Evolutionary conservation across 1,284 basidiomycete species (phyloP).

Genomic region (Boletellus dicymbophilus): DNA sequence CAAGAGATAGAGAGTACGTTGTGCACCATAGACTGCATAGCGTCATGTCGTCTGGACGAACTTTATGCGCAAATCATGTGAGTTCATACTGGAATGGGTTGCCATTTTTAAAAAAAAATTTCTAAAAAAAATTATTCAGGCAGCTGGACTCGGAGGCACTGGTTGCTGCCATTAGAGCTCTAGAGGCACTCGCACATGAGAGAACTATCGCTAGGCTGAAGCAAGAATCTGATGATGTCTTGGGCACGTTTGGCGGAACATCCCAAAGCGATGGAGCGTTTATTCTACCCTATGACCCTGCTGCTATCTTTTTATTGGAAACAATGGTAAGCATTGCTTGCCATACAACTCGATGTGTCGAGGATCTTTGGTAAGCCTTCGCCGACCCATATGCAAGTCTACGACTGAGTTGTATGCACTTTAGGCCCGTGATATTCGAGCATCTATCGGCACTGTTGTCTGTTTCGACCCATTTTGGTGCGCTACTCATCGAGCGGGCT

Average conservation of each 20-base stretch:
- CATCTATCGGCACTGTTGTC: constrained; percentile 84
- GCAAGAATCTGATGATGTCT: constrained; percentile 61
- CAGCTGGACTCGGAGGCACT: constrained; percentile 78
- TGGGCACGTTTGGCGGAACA: constrained; percentile 34
- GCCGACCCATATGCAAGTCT: neutral
- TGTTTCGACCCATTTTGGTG: constrained; percentile 80
- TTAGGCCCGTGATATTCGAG: constrained; percentile 90
- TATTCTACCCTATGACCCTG: constrained; percentile 88
- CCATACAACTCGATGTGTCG: constrained; percentile 75
- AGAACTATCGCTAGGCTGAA: constrained; percentile 76
- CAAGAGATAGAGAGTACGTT: constrained; percentile 93
- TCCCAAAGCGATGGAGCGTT: constrained; percentile 43
- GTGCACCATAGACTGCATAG: constrained; percentile 94
- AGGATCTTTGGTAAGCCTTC: constrained; percentile 78
- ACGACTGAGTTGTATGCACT: neutral
- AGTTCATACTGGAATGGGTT: constrained; percentile 32
- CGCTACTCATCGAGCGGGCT: constrained; percentile 93
- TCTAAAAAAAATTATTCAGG: constrained; percentile 45
- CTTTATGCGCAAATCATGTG: constrained; percentile 92
- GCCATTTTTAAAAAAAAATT: constrained; percentile 1
- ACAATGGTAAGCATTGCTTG: constrained; percentile 89
- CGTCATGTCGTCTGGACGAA: constrained; percentile 92
- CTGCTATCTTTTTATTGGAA: constrained; percentile 92
- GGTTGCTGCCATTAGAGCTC: constrained; percentile 78
- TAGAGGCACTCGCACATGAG: constrained; percentile 90